Base-by-base conservation (phyloP, 2,329 filamentous ascomycete genomes). In the Paraphoma sp. region DNA sequence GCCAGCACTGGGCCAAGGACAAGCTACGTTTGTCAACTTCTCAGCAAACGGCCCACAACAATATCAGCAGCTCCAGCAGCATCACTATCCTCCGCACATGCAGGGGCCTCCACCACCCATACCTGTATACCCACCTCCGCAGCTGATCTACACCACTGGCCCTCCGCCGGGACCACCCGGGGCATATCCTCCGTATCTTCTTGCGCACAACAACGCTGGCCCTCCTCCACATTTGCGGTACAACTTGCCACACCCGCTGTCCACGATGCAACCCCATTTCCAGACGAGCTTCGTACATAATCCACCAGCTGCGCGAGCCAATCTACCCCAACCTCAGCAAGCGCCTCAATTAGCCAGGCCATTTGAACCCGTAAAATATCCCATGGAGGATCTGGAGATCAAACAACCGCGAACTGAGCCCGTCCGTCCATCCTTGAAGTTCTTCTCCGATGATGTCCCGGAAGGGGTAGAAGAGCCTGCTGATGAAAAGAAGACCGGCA, bases 341-440 rank as follows among this genome's bases (percentile, higher is more conserved):
- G 40, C 89, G 0, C 86, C 89, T 6, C 89, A 90, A 2, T 30
- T 59, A 16, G 23, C 62, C 10, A 64, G 62, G 48, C 60, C 66
- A 4, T 66, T 74, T 16, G 72, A 75, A 51, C 90, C 91, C 1
- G 89, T 95, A 59, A 97, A 96, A 73, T 98, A 97, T 74, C 95
- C 95, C 0, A 96, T 97, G 59, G 95, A 99, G 70, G 95, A 99
- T 77, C 79, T 98, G 47, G 90, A 96, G 64, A 83, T 98, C 23
- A 84, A 88, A 18, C 89, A 89, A 1, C 86, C 86, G 54, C 79
- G 80, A 28, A 84, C 89, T 50, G 87, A 83, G 10, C 76, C 83
- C 42, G 84, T 87, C 53, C 87, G 95, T 12, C 95, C 95, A 2
- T 79, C 85, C 1, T 79, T 98, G 45, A 91, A 91, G 54, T 97